Conservation (phyloP, 2,329 filamentous ascomycete genomes). For the Akanthomyces dipterigenus region DNA sequence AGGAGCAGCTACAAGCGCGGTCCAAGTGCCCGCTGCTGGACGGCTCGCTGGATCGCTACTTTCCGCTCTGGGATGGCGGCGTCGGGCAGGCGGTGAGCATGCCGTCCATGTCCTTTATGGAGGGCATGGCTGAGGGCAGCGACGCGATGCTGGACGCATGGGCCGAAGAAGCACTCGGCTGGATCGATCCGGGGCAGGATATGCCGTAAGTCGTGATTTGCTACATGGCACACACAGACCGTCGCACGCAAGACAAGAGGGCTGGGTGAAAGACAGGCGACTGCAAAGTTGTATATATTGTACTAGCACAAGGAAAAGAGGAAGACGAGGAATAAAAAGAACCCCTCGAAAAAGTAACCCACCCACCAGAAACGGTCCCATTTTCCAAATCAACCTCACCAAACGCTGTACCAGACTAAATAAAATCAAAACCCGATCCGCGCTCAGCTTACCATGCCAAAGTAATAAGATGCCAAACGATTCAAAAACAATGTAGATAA, state of each 20-base stretch:
- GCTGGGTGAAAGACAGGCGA: background rate
- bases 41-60: slow-evolving; percentile 39
- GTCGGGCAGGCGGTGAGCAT: slow-evolving; percentile 13
- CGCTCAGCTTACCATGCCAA: background rate
- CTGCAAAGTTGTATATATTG: background rate
- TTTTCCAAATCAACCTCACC: background rate
- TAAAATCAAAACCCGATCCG: background rate
- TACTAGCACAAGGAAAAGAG: background rate
- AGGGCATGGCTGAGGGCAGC: background rate
- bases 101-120: background rate
- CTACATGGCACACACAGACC: no score
- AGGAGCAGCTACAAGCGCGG: slow-evolving; percentile 13
- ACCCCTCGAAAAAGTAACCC: background rate
- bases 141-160: slow-evolving; percentile 1
- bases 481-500: background rate
- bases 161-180: background rate
- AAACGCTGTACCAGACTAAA: background rate
- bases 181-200: background rate
- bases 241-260: no score
- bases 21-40: slow-evolving; percentile 45
- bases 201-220: background rate
- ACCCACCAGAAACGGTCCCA: background rate
- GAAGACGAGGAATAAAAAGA: background rate
- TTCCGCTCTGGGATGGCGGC: slow-evolving; percentile 38
- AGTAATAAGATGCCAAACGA: background rate